Percentiles rank a stretch among this genome's conserved stretches.
These are phyloP conservation scores for Cokeromyces recurvatus DNA, from an alignment of 371 early-diverging fungal species.

Conservation along the genomic window DNA sequence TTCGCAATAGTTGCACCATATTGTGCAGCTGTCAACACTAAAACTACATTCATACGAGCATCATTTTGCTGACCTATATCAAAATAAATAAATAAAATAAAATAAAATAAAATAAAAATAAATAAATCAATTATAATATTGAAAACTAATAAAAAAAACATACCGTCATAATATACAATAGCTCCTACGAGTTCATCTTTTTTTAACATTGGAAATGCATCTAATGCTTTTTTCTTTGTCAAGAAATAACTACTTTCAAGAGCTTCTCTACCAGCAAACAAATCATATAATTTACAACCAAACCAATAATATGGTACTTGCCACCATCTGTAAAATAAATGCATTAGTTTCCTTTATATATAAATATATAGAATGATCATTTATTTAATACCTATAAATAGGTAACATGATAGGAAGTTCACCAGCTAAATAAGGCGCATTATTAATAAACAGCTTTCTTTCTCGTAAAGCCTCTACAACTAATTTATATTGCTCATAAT, in stretches of 20 bases:
- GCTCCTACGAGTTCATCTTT: constrained; percentile 89
- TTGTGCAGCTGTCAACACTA: constrained; percentile 91
- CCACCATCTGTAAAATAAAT: constrained; percentile 79
- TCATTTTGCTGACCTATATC: constrained; percentile 96
- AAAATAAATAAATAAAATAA: not conserved
- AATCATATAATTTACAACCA: constrained; percentile 95
- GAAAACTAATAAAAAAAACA: no score
- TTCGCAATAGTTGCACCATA: constrained; percentile 96
- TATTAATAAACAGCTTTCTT: constrained; percentile 90
- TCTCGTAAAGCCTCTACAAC: constrained; percentile 97
- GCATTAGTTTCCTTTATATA: no score
- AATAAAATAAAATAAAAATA: no score
- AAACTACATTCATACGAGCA: constrained; percentile 95
- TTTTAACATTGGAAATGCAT: constrained; percentile 95
- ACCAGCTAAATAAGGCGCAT: constrained; percentile 94
- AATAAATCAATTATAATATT: no score
- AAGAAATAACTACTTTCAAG: constrained; percentile 87
- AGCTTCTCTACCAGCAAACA: constrained; percentile 90
- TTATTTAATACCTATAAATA: constrained; percentile 85
- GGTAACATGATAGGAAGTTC: constrained; percentile 97
- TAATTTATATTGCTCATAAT: constrained; percentile 95
- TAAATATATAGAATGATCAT: no score
- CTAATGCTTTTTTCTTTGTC: constrained; percentile 80
- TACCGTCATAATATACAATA: constrained; percentile 97
- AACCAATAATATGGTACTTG: constrained; percentile 97